phyloP scores from a whole-genome alignment of 192 early-diverging fungal genomes.

The Coemansia sp. region DNA sequence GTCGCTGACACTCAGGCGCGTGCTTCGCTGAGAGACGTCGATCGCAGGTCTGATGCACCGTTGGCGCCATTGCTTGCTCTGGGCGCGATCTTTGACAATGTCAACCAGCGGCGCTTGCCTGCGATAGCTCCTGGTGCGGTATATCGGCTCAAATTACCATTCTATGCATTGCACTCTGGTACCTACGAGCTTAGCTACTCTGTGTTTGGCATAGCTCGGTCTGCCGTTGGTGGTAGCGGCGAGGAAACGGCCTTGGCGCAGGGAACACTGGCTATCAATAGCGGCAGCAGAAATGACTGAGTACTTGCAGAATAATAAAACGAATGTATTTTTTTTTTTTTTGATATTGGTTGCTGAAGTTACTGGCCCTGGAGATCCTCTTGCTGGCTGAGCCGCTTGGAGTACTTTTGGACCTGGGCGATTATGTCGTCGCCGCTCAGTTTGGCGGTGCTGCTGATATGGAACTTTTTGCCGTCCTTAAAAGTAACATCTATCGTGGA shows the following conservation, averaged over 20 bases:
- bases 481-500: constrained; percentile 42
- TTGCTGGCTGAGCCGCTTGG: constrained; percentile 47
- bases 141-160: constrained; percentile 13
- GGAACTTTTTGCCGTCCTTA: constrained; percentile 47
- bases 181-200: constrained; percentile 32
- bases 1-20: background rate
- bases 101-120: constrained; percentile 24
- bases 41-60: background rate
- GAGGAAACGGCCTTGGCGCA: background rate
- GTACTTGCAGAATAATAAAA: too few relatives aligned
- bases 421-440: constrained; percentile 47
- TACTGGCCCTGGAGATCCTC: constrained; percentile 53
- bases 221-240: background rate
- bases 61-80: background rate
- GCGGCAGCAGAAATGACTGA: background rate
- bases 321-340: background rate
- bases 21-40: background rate
- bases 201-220: background rate
- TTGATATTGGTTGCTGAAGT: background rate
- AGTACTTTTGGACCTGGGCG: constrained; percentile 39
- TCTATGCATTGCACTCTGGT: constrained; percentile 27
- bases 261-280: constrained; percentile 30
- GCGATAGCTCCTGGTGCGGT: constrained; percentile 15
- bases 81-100: constrained; percentile 38
- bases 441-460: constrained; percentile 31